Evolutionary conservation across 768 basidiomycete species (phyloP), one percentile per base, ranked within the genome.

Genomic region (Calvatia gigantea): DNA sequence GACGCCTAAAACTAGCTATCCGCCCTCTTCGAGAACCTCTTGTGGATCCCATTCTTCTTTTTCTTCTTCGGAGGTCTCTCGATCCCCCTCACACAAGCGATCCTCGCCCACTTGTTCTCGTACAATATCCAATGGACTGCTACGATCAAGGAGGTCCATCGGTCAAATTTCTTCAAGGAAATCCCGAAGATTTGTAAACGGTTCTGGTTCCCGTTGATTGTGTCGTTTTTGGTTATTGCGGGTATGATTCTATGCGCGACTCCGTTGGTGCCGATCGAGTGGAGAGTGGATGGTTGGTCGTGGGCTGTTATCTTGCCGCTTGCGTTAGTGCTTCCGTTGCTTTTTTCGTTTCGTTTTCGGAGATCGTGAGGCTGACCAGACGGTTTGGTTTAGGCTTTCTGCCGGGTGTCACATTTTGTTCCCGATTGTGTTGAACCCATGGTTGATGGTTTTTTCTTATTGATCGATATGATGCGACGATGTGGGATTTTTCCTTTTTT

Each of bases 131-230:
- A 75, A 28, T 82, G 80, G 81, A 75, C 77, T 4, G 79, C 80
- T n/a, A 82, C 79, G 25, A 71, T 79, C 70, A 94, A 95, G 71
- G 90, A 91, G 63, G 89, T 94, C 19, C 81, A 92, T 67, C 79
- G 84, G 28, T 89, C 87, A 2, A 94, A 94, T 67, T 94, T 95
- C 73, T 93, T 91, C 77, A 85, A 88, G 64, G 93, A 95, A 69
- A 85, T 94, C 25, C 93, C 93, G 0, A 85, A 86, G 62, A 92
- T 95, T 64, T 72, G 83, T 21, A 84, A 81, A 63, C 78, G 91
- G 27, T 73, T 90, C 60, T 86, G 86, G 72, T 79, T 87, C 68
- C 71, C 79, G 6, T 66, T 82, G 39, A 63, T 78, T 33, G 67
- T 77, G n/a, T 80, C 76, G 31, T 71, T 89, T 48, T 59, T 80